A percentile compares a stretch with the other conserved stretches of the same genome.
These are phyloP conservation scores for Microthlaspi erraticum DNA, from an alignment of 345 rosid species.

Conservation along the genomic window DNA sequence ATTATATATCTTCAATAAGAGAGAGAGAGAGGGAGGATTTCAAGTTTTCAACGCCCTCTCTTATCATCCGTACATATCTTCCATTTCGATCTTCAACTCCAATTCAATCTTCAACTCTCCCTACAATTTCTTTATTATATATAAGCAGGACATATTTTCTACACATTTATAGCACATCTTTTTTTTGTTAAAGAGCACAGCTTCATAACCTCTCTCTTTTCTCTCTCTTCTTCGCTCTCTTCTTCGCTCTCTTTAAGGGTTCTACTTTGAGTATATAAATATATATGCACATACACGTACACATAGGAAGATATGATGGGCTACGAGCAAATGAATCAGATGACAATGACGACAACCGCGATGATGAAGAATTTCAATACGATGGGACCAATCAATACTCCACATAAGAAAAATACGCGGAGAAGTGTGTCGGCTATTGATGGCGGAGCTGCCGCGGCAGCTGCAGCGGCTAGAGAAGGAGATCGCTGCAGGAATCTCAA, in stretches of 20 bases:
- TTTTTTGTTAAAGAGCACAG: neutral
- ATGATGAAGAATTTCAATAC: slow-evolving; percentile 39
- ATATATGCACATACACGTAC: slow-evolving; percentile 26
- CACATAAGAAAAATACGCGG: slow-evolving; percentile 34
- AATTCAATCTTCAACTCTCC: slow-evolving; percentile 15
- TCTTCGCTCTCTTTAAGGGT: slow-evolving; percentile 10
- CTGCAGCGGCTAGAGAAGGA: slow-evolving; percentile 37
- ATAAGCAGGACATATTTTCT: slow-evolving; percentile 24
- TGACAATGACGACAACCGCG: slow-evolving; percentile 39
- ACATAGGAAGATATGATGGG: slow-evolving; percentile 44
- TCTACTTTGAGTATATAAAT: slow-evolving; percentile 21
- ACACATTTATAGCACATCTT: slow-evolving; percentile 28
- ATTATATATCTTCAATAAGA: neutral
- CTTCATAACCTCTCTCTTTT: neutral
- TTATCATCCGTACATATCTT: slow-evolving; percentile 47
- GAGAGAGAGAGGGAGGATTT: slow-evolving; percentile 8
- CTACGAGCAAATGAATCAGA: slow-evolving; percentile 49
- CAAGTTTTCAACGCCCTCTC: slow-evolving; percentile 37
- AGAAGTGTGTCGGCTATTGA: slow-evolving; percentile 33
- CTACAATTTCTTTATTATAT: slow-evolving; percentile 22
- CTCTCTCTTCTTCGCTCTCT: neutral
- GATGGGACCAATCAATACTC: slow-evolving; percentile 14
- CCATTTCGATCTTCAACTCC: slow-evolving; percentile 24
- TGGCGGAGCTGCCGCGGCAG: slow-evolving; percentile 20
- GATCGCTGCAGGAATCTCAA: slow-evolving; percentile 45